Evolutionary conservation across 768 basidiomycete species (phyloP), one percentile per base, ranked within the genome.

Genomic region (Chiua virens): DNA sequence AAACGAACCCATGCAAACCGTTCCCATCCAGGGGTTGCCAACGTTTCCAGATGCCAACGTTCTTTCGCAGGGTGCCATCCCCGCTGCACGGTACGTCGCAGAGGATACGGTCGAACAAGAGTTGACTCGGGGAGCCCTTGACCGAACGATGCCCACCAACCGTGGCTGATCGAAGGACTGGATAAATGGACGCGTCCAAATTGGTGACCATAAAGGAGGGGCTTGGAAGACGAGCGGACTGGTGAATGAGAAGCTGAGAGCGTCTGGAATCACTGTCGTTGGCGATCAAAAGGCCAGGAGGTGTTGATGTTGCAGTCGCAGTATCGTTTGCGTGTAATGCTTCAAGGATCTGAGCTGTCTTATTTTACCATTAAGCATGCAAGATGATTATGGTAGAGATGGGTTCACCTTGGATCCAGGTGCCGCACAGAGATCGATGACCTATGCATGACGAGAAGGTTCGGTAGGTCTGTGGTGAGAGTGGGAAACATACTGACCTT

Each of bases 41-140:
- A 37, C 79, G 78, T 65, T 87, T 89, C 97, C 97, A 99, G 36
- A 99, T 97, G 1, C 86, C 89, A 14, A 89, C 67, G 65, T 99
- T 99, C 77, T 99, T 99, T 55, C 97, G 74, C 50, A 98, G 69
- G 1, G 97, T 99, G 0, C 96, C 97, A 66, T 99, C 97, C 5
- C 97, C 97, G 60, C 91, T 94, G 65, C 97, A 99, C 9, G 97
- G 97, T 9, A 99, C 97, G 66, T 98, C 97, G 44, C 93, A 95
- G 30, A 99, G 71, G 52, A 99, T 96, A 28, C 96, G 78, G 67
- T 98, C 96, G 61, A 97, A 99, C 50, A 86, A 69, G 45, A 99
- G 73, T 27, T 80, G 77, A 41, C 74, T 72, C 20, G 76, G 64
- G 22, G 68, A 71, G 28, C 72, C 71, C 45, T 72, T 68, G 45